Conservation (phyloP, 2,329 filamentous ascomycete species). For the Diaporthe humulicola region DNA sequence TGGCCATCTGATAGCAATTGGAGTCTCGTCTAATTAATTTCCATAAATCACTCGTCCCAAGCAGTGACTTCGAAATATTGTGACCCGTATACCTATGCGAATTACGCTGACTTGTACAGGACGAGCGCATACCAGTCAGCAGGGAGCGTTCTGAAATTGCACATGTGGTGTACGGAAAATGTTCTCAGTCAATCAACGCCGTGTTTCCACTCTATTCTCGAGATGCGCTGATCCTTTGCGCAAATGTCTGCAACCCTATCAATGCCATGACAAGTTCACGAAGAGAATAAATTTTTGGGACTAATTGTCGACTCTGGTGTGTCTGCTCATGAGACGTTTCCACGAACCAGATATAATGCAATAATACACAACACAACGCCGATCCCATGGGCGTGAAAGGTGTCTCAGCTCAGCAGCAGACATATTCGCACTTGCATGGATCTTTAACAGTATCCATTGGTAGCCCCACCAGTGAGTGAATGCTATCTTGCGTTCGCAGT, state of each 20-base stretch:
- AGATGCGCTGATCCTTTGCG: background rate
- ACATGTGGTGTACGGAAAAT: background rate
- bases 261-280: background rate
- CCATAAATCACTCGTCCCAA: background rate
- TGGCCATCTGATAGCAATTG: constrained; percentile 38
- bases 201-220: background rate
- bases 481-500: background rate
- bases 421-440: background rate
- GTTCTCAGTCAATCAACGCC: no score
- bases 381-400: background rate
- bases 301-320: no score
- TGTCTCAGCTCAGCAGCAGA: background rate
- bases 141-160: background rate
- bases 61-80: background rate
- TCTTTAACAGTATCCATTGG: no score
- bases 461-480: background rate
- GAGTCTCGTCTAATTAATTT: constrained; percentile 14
- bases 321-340: background rate
- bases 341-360: background rate
- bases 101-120: background rate
- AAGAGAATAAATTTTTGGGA: background rate
- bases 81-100: background rate
- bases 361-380: background rate
- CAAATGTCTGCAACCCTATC: background rate
- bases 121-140: background rate